Base-by-base conservation (phyloP, 352 stramenopile genomes). In the Blastocystis sp. region DNA sequence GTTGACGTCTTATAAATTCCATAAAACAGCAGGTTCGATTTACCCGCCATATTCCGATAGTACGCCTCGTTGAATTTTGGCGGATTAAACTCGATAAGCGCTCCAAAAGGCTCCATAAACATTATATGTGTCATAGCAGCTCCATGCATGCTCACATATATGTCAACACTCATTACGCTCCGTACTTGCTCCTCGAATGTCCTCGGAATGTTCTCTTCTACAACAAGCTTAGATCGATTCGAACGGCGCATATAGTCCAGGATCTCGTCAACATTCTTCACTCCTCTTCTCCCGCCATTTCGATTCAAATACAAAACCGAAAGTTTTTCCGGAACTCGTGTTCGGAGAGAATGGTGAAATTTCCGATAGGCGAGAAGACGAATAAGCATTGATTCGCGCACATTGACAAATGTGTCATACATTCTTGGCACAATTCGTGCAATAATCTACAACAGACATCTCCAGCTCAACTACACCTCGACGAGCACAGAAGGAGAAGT, bases 11-110 rank as follows among this genome's bases (percentile, higher is more conserved):
- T 85, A 45, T 53, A 85, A 45, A 85, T 85, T 2, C 73, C 73
- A n/a, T 85, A 85, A 34, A 50, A 85, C 50, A 85, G 20, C 18
- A 85, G 30, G 34, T 41, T 30, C 4, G 50, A 37, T 55, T 85
- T 85, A 34, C 39, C 16, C 3, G 73, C 73, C 73, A 85, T 85
- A 30, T 85, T 85, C 30, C 53, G 3, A n/a, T 85, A 85, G n/a
- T 56, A 85, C 20, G 73, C 43, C 39, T 85, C 73, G 26, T 66
- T 65, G 73, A 85, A 85, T n/a, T 85, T 85, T 18, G 73, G 73
- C 11, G 73, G 73, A 47, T 85, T 85, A 4, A 85, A 54, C 34
- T 85, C 73, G 53, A 85, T 85, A 30, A 85, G 16, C 11, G 73
- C 73, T 13, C 73, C 30, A 13, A 85, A 26, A 20, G 73, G 73